These are phyloP conservation scores for Colletotrichum lentis DNA, from an alignment of 2,329 filamentous ascomycete genomes.

Conservation along the genomic window DNA sequence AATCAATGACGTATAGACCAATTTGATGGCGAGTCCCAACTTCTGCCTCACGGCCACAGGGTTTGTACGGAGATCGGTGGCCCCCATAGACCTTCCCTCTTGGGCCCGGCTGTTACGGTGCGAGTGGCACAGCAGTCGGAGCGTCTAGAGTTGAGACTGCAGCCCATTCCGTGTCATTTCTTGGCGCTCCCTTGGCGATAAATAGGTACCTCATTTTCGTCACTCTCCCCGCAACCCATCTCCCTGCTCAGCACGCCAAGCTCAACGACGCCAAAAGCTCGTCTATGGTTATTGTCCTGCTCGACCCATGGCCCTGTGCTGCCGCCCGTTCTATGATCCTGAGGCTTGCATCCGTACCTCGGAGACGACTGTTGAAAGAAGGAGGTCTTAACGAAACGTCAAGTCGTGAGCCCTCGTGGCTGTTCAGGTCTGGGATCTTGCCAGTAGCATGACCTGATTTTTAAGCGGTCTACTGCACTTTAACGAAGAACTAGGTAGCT, in stretches of 20 bases:
- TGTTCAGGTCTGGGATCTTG: neutral
- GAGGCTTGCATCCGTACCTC: slow-evolving; percentile 6
- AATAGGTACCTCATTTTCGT: neutral
- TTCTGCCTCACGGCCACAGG: no score
- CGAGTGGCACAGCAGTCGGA: neutral
- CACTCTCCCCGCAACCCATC: neutral
- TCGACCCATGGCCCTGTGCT: neutral
- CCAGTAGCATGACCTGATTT: neutral
- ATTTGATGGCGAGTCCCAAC: neutral
- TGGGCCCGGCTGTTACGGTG: slow-evolving; percentile 17
- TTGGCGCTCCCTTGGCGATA: slow-evolving; percentile 29
- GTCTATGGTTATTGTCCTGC: neutral
- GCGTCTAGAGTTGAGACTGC: neutral
- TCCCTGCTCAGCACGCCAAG: slow-evolving; percentile 10
- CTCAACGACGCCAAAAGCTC: neutral
- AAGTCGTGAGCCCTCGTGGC: neutral
- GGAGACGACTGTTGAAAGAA: slow-evolving; percentile 9
- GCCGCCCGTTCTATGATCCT: neutral
- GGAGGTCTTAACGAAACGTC: neutral
- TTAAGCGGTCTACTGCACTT: neutral
- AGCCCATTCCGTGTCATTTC: slow-evolving; percentile 18
- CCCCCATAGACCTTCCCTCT: slow-evolving; percentile 18
- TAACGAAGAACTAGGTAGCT: neutral
- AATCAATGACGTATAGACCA: neutral
- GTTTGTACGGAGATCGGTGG: neutral